Evolutionary conservation across 257 asterid genomes (phyloP), one percentile per base, ranked within the genome.

Genomic region (Ilex aquifolium): DNA sequence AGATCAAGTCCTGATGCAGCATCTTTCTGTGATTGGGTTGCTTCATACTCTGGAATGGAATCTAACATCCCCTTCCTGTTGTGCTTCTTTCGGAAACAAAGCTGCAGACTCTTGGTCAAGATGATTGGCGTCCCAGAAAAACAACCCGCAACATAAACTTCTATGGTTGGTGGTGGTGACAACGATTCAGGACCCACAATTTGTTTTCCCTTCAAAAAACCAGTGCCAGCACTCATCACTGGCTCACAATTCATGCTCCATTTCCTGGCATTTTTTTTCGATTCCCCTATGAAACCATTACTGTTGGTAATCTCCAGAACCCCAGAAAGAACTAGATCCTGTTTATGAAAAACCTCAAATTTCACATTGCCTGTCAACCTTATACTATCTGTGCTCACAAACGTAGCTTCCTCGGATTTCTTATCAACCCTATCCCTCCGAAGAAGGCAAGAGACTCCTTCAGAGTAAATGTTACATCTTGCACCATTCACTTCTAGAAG

Each of bases 401-500:
- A 92, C 14, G 95, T 92, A 15, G 91, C 93, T 75, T 92, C 97
- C 64, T 92, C 95, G 0, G 95, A 81, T 86, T 78, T 83, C 84
- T 78, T 85, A 73, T 88, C 98, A 27, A 82, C 81, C 13, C 95
- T 68, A 13, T 87, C 95, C 51, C 93, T 79, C 51, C 97, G 72
- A 62, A 88, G 95, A 71, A 76, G n/a, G 31, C 88, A 88, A 17
- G 91, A 77, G 16, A 74, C 73, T n/a, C 93, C 94, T 65, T 85
- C 84, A 0, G 88, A 82, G 42, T 77, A 71, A 13, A 76, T 72
- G 5, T 85, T 74, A 67, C 89, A 92, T 66, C 89, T 78, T 13
- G 61, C 65, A 13, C 92, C 95, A 32, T 91, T 91, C 66, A 88
- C 86, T 79, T 91, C 96, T 59, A 91, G 92, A 39, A 91, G 65